These are phyloP conservation scores for Chrysanthemum seticuspe DNA, from an alignment of 129 eudicot species.

Conservation along the genomic window DNA sequence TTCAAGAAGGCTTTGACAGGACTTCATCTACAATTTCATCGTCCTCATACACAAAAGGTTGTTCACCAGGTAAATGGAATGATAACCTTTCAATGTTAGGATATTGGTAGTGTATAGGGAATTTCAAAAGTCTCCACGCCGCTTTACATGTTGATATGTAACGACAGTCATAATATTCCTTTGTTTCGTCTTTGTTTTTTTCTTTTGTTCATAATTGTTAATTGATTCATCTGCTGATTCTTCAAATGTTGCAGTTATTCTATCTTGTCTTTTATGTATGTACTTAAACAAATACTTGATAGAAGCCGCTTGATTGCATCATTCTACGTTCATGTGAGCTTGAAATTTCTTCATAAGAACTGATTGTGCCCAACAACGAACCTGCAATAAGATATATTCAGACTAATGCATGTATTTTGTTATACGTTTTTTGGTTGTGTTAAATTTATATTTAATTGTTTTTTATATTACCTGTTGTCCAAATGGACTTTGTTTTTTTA, in stretches of 20 bases:
- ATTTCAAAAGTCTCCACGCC: not conserved
- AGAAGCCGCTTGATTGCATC: not conserved
- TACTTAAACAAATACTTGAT: not conserved
- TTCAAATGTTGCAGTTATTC: not conserved
- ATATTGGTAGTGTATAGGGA: not conserved
- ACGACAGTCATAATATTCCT: not conserved
- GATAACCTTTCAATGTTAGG: not conserved
- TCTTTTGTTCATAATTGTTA: not conserved
- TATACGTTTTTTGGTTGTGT: too few species aligned
- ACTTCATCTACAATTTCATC: not conserved
- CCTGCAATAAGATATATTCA: not conserved
- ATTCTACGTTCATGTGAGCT: not conserved
- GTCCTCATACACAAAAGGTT: not conserved
- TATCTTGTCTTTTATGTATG: not conserved
- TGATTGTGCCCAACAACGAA: not conserved
- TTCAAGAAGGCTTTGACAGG: not conserved
- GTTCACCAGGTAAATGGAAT: constrained; percentile 19
- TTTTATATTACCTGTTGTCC: too few species aligned
- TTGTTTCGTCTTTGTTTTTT: not conserved
- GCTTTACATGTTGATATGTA: not conserved
- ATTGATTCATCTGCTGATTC: not conserved
- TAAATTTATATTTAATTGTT: too few species aligned
- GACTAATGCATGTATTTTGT: too few species aligned
- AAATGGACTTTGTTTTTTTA: not conserved
- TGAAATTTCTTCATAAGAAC: not conserved